Base-by-base conservation (phyloP, 371 early-diverging fungal species). In the Haplosporangium sp. region DNA sequence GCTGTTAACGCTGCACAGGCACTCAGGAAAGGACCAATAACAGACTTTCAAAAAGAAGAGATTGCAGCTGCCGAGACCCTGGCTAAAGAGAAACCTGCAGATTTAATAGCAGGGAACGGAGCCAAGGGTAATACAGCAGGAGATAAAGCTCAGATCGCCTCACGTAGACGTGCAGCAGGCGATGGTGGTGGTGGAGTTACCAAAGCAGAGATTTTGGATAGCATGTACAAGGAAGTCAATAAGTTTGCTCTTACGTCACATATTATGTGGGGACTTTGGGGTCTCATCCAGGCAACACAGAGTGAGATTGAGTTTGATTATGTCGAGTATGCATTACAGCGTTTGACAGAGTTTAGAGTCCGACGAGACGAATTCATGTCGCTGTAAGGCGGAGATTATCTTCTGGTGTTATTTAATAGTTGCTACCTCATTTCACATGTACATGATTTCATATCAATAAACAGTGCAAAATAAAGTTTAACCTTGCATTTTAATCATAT, bases 281-380 rank as follows among this genome's bases (percentile, higher is more conserved):
- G 95, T 6, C 79, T 95, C 3, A 78, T 94, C 17, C 95, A 93
- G 76, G 93, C 92, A 11, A 86, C 85, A 52, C 90, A 90, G 62
- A 91, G 92, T 67, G 90, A 92, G 34, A 95, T 95, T 57, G 92
- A 94, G 17, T 95, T 94, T 85, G 94, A 95, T 66, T 95, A 94
- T 63, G 85, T 92, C 35, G 83, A 76, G 53, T 95, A 94, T 71
- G 89, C 90, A 0, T 71, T 85, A n/a, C 91, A 93, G 69, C 85
- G 94, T 5, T 65, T 94, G 11, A 48, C 63, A 38, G 81, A 79
- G 69, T 79, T 79, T 61, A 55, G 81, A 42, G 66, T 68, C 15
- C 71, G 75, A n/a, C 71, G 74, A 1, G 65, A 67, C 6, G 75
- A 79, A 66, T 79, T 74, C 44, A 74, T 79, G 81, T 37, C 68